Evolutionary conservation across 176 grass and related monocot species (phyloP), one percentile per base, ranked within the genome.

Genomic region (Hyparrhenia diplandra): DNA sequence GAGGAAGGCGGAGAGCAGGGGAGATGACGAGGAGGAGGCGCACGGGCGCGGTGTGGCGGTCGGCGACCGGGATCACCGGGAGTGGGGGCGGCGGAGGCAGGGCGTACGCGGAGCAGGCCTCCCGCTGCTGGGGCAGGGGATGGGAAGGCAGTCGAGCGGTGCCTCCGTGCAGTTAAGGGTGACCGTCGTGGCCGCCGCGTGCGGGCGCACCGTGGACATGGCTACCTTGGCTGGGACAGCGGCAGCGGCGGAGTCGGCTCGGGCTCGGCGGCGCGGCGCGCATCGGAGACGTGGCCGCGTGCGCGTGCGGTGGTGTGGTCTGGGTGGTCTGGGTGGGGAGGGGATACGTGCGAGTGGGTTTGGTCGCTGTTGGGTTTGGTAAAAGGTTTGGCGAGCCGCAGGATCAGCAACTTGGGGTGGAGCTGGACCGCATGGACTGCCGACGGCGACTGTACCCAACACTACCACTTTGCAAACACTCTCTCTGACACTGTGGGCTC

Each of bases 21-120:
- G 85, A 80, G 69, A 84, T 42, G 54, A 59, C 58, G 71, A 91
- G 81, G 54, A 87, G 85, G 76, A 91, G 85, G 62, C 76, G 89
- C 13, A 81, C 71, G 57, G 85, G 85, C 52, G 80, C 51, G 70
- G 80, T 40, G 75, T 76, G 81, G 81, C 2, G 71, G 64, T 66
- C 71, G 55, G 37, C 55, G 30, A 0, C 82, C 41, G 77, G 32
- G 77, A 89, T 5, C 43, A 61, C 71, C 45, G 55, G 54, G 6
- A 30, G 3, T 2, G 79, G 82, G 13, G 71, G 65, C 5, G 79
- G 89, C 11, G 71, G 85, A 0, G 69, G 75, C 45, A 63, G 46
- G 4, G 76, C 80, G 81, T 71, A 80, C 35, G 12, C 64, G 85
- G 39, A 29, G 80, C 81, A 87, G 28, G 17, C 41, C 1, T 29